Evolutionary conservation across 2,329 filamentous ascomycete species (phyloP), one percentile per base, ranked within the genome.

Genomic region (Trichophyton mentagrophytes): DNA sequence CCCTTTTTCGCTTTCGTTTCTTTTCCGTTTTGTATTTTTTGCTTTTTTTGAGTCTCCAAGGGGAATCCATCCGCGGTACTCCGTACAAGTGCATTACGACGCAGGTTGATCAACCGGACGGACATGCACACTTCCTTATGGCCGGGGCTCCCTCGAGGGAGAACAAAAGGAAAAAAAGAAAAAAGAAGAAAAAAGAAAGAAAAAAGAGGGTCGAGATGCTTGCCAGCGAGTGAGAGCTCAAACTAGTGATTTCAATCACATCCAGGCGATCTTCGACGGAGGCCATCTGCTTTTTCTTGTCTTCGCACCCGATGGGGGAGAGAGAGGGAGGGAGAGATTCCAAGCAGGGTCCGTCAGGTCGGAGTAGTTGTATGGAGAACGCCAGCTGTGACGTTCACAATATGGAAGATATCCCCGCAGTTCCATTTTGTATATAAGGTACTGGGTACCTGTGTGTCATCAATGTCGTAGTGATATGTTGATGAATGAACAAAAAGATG

Each of bases 51-150:
- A 1, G 33, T 38, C 33, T 38, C 33, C 44, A 25, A 27, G 46
- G 20, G 22, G 44, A n/a, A 49, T 49, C 46, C 46, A 49, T 30
- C 15, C 25, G 13, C 30, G 49, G n/a, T n/a, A n/a, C n/a, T n/a
- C n/a, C n/a, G 13, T 55, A 55, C 49, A n/a, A 55, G 49, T 20
- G 49, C 27, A 36, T 33, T 55, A 55, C 49, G 49, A 55, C 49
- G 49, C 49, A 36, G 30, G 49, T 55, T 55, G 49, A 55, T 55
- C 49, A 55, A 55, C 49, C 49, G 49, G 49, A 55, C 49, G 49
- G 49, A 55, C 49, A 33, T 55, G 20, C 40, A 22, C 44, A 25
- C 46, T 55, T 55, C 49, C 49, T 36, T 55, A n/a, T 55, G 49
- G 30, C 49, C 49, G 49, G 49, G 40, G 15, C 27, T 33, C 6